phyloP scores from a whole-genome alignment of 345 rosid species.

The Streptanthus diversifolius region DNA sequence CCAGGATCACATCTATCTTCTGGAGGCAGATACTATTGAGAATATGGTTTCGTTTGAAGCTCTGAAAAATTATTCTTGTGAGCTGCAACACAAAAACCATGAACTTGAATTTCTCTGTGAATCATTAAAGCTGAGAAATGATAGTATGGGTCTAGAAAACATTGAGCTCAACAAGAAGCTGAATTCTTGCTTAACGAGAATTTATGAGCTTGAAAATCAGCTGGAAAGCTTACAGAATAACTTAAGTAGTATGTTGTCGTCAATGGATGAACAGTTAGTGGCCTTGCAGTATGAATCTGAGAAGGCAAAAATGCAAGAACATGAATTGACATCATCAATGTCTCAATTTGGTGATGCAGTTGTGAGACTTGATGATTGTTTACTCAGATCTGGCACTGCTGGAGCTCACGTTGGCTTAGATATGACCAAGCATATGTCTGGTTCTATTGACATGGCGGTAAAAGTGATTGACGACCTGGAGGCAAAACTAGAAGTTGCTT shows the following conservation, averaged over 20 bases:
- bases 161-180: constrained; percentile 45
- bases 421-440: constrained; percentile 36
- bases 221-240: constrained; percentile 48
- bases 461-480: constrained; percentile 51
- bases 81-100: constrained; percentile 38
- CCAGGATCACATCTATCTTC: constrained; percentile 42
- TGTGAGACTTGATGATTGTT: constrained; percentile 51
- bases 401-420: constrained; percentile 40
- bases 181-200: constrained; percentile 38
- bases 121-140: constrained; percentile 41
- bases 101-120: constrained; percentile 52
- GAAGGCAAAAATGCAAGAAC: constrained; percentile 49
- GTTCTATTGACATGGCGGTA: constrained; percentile 55
- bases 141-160: constrained; percentile 47
- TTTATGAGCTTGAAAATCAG: constrained; percentile 53
- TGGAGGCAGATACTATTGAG: constrained; percentile 61
- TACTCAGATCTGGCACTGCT: constrained; percentile 36
- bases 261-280: constrained; percentile 48
- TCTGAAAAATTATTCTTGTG: constrained; percentile 45
- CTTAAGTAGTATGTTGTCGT: constrained; percentile 42
- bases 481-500: constrained; percentile 53
- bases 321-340: constrained; percentile 45
- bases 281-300: constrained; percentile 50
- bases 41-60: constrained; percentile 58
- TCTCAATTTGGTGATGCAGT: constrained; percentile 49